Conservation (phyloP, 768 basidiomycete species). For the Lanmaoa rubissima region DNA sequence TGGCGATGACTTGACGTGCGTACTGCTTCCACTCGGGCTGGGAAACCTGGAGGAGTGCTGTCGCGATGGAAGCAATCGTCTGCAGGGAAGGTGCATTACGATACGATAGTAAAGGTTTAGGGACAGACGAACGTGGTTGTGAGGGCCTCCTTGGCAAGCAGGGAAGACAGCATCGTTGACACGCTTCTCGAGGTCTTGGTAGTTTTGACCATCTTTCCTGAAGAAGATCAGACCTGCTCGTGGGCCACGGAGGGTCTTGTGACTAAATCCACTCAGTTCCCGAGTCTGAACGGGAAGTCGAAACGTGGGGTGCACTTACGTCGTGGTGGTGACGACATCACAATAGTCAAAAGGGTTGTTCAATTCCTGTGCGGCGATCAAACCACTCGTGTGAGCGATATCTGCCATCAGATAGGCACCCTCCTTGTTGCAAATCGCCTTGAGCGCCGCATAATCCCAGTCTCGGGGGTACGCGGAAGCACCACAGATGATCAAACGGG, state of each 20-base stretch:
- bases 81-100: slow-evolving; percentile 26
- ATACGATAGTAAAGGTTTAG: not conserved
- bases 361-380: slow-evolving; percentile 89
- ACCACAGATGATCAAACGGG: slow-evolving; percentile 93
- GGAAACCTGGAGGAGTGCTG: slow-evolving; percentile 85
- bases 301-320: slow-evolving; percentile 45
- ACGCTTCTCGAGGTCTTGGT: slow-evolving; percentile 89
- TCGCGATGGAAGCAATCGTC: slow-evolving; percentile 95
- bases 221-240: slow-evolving; percentile 99
- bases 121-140: slow-evolving; percentile 78
- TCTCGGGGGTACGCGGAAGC: slow-evolving; percentile 98
- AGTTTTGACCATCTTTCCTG: slow-evolving; percentile 82
- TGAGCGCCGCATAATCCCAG: slow-evolving; percentile 90
- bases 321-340: slow-evolving; percentile 97
- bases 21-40: slow-evolving; percentile 89
- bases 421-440: slow-evolving; percentile 79
- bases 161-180: slow-evolving; percentile 99
- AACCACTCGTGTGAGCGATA: slow-evolving; percentile 96
- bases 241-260: slow-evolving; percentile 98
- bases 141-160: slow-evolving; percentile 98
- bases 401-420: slow-evolving; percentile 94
- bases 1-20: slow-evolving; percentile 91
- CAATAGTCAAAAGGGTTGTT: slow-evolving; percentile 93
- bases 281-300: not conserved
- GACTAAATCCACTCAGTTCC: slow-evolving; percentile 41